Evolutionary conservation across 176 grass and related monocot species (phyloP), one percentile per base, ranked within the genome.

Genomic region (Themeda triandra): DNA sequence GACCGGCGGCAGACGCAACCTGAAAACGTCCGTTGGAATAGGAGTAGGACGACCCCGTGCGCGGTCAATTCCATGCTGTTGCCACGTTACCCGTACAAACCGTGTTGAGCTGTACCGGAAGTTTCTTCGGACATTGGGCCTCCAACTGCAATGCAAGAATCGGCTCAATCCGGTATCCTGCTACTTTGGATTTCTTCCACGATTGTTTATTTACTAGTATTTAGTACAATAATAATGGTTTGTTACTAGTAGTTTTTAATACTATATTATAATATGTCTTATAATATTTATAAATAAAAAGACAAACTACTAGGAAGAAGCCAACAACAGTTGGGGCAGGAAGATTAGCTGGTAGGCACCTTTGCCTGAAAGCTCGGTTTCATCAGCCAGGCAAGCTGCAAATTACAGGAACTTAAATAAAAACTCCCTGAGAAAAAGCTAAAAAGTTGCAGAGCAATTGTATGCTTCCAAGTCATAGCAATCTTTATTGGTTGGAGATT

Each of bases 401-500:
- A 65, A 64, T 63, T 68, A 79, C 30, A 24, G 15, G 32, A 6
- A 44, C 42, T 2, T 56, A 11, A 25, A 76, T 1, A 32, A 46
- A 41, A 31, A 31, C 25, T 72, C 18, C 10, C 2, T 5, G 6
- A 25, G 1, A 13, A 60, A 77, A 77, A 27, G 7, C 25, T 24
- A 30, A 39, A 32, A 79, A 69, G 46, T 46, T 33, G 66, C 49
- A 63, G 40, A 73, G 40, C 53, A 81, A 78, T 83, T 54, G 79
- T 56, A 45, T 83, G 88, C 73, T 79, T 77, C 5, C 24, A 36
- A 78, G 45, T 58, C 79, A 58, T 24, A 60, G 49, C 59, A 68
- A 83, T 28, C 75, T 87, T 83, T 69, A 33, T 75, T 67, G 63
- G 63, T 64, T 77, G 40, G 85, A 87, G 80, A 87, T 83, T 75